These are phyloP conservation scores for Przewalskia tangutica DNA, from an alignment of 257 asterid genomes.

Conservation along the genomic window DNA sequence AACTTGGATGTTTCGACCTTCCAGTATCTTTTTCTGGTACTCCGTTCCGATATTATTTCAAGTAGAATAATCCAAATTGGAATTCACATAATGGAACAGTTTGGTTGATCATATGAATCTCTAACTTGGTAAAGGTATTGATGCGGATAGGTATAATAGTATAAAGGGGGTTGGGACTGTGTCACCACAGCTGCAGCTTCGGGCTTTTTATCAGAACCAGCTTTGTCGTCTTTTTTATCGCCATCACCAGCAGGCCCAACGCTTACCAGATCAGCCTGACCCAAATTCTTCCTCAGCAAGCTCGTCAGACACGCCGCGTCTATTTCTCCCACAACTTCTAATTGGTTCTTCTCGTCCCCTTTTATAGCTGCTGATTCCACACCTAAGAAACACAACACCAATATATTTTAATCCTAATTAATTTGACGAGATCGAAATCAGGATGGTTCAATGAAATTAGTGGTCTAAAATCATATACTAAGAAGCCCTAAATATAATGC, in stretches of 20 bases:
- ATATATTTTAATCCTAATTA: neutral
- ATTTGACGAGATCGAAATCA: neutral
- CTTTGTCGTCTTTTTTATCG: neutral
- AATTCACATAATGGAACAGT: neutral
- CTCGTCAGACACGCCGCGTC: neutral
- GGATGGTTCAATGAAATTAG: too few relatives aligned
- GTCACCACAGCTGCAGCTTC: neutral
- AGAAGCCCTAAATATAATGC: too few relatives aligned
- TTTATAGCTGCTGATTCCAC: slow-evolving; percentile 1
- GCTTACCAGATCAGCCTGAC: neutral
- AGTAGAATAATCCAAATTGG: neutral
- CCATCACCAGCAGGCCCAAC: neutral
- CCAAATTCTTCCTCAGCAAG: neutral
- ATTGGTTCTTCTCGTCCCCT: neutral
- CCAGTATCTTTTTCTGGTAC: neutral
- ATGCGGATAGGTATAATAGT: neutral
- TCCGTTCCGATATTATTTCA: too few relatives aligned
- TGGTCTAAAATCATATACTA: too few relatives aligned
- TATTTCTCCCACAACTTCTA: slow-evolving; percentile 1
- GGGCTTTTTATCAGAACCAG: neutral
- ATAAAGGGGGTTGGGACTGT: neutral
- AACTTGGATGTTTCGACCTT: neutral
- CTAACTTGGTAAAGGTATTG: neutral
- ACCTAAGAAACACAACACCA: neutral
- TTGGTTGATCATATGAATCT: neutral